Conservation (phyloP, 2,329 filamentous ascomycete genomes). For the Hawksworthiomyces lignivorus region DNA sequence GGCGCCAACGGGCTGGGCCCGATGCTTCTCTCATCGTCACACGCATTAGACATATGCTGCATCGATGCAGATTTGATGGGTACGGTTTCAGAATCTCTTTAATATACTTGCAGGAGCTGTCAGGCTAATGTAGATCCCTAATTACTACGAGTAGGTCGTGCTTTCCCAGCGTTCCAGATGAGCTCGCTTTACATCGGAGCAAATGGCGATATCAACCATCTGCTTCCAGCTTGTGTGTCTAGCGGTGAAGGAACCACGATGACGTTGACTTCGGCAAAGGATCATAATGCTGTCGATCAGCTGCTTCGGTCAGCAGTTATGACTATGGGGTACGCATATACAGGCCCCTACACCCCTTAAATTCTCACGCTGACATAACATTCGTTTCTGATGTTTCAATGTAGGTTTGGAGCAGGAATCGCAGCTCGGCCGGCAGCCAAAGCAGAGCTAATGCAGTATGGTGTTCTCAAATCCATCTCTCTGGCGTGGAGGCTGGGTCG, state of each 20-base stretch:
- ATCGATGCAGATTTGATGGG: slow-evolving; percentile 34
- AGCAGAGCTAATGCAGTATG: slow-evolving; percentile 24
- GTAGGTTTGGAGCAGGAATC: slow-evolving; percentile 32
- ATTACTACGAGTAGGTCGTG: too few species aligned
- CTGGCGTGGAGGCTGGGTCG: slow-evolving; percentile 41
- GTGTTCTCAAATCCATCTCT: slow-evolving; percentile 28
- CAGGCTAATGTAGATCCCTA: too few species aligned
- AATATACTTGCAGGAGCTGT: too few species aligned
- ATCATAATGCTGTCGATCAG: slow-evolving; percentile 33
- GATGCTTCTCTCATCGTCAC: slow-evolving; percentile 29
- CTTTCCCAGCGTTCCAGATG: slow-evolving; percentile 20
- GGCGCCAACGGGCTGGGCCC: slow-evolving; percentile 43
- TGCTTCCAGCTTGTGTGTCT: slow-evolving; percentile 20
- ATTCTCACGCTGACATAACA: too few species aligned
- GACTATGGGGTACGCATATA: slow-evolving; percentile 32
- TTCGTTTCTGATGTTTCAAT: too few species aligned
- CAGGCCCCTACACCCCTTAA: too few species aligned
- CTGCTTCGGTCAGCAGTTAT: slow-evolving; percentile 31
- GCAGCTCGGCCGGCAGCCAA: slow-evolving; percentile 25
- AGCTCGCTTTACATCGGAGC: slow-evolving; percentile 11
- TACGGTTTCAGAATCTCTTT: too few species aligned
- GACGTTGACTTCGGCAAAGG: slow-evolving; percentile 11
- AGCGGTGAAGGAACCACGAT: slow-evolving; percentile 26
- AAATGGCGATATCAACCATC: slow-evolving; percentile 11
- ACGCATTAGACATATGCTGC: slow-evolving; percentile 26